Base-by-base conservation (phyloP, 441 rosid genomes). In the Erodium moschatum region DNA sequence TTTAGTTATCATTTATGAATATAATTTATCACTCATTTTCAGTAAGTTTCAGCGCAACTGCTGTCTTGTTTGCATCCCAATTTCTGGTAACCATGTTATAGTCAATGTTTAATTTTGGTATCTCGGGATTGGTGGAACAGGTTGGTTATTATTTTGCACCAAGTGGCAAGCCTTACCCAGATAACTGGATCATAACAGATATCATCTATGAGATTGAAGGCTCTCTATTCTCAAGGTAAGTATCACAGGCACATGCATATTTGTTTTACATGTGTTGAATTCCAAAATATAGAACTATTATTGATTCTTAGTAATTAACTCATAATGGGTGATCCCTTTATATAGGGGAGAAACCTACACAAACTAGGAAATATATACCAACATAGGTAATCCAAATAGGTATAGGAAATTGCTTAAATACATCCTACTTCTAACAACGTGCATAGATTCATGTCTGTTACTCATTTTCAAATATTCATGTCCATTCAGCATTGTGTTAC, bases 161-260 rank as follows among this genome's bases (percentile, higher is more conserved):
- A 33, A 91, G 98, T 76, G 97, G 97, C 77, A 94, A 94, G 83
- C 96, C 97, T 76, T 94, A 94, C 77, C 98, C 99, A 79, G 96
- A 94, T 83, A 94, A 91, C 74, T 94, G 99, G 99, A 94, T 91
- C 73, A 83, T 90, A 73, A 91, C 99, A 5, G 99, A 94, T 83
- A 40, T 94, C 81, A 77, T 94, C 71, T 91, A 88, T 67, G 97
- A 94, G 82, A 69, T 81, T 66, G 97, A 94, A 85, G 97, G 99
- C 76, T 85, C 91, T 68, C 86, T 94, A 1, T 58, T 86, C 72
- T 83, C 96, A 1, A 82, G 99, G 99, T 87, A 78, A 75, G 78
- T 66, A 29, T 67, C 72, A 33, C 62, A 11, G 46, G 11, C 46
- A 15, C 16, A 54, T 54, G 21, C 21, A 54, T 7, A 4, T 54